Base-by-base conservation (phyloP, 768 basidiomycete species). In the Amanita fuliginea region DNA sequence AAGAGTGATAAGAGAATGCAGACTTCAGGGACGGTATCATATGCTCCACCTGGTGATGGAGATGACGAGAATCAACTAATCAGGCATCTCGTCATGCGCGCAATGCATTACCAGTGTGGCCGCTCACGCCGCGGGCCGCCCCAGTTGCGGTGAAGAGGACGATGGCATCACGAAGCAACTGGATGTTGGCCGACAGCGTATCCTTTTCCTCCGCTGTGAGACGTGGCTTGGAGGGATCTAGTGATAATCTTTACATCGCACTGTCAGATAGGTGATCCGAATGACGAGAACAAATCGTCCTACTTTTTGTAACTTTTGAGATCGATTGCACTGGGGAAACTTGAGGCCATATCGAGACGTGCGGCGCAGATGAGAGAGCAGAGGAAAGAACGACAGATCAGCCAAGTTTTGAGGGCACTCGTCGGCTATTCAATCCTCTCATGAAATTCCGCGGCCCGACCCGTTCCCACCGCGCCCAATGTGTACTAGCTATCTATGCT, bases 141-240 rank as follows among this genome's bases (percentile, higher is more conserved):
- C 86, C 90, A 6, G 86, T 83, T 4, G 89, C 83, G 0, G 90
- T 93, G 66, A 92, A 93, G 41, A 87, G 68, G 21, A 93, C 80
- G 55, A 93, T 87, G 6, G 75, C 81, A 78, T 92, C 90, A 46
- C 90, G 82, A 53, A 90, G 70, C 24, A 92, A 72, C 60, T 83
- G 78, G 57, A 91, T 86, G 65, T 93, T 93, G 47, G 71, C 65
- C 55, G 71, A 62, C 55, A 93, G 68, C 14, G 65, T 67, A 3
- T 70, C 56, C 57, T 72, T 80, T 60, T 93, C 75, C 49, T 83
- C 79, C n/a, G 62, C 59, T 0, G 80, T 73, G 41, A 92, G 72
- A 58, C 72, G 69, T 11, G 79, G 70, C 46, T 81, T 78, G 34
- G 71, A 66, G 4, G 86, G 81, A 67, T 92, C 87, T 49, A 93